Conservation (phyloP, 306 rosid species). For the Sechiopsis laciniata region DNA sequence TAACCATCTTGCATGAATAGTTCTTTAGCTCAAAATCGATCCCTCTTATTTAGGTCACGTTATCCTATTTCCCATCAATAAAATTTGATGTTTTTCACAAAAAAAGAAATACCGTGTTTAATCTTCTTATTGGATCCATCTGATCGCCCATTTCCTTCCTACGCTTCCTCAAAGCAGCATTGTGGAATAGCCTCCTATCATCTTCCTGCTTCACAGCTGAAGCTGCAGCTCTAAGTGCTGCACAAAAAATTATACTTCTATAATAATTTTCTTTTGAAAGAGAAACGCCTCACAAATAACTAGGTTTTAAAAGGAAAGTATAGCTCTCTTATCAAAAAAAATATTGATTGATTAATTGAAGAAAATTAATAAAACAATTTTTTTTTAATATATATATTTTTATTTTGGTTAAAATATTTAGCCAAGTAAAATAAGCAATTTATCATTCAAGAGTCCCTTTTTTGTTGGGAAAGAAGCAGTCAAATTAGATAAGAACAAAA, state of each 20-base stretch:
- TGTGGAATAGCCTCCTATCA: conserved; percentile 83
- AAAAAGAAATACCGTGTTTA: conserved; percentile 23
- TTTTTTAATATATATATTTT: no score
- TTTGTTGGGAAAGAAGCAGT: neutral
- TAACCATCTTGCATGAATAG: neutral
- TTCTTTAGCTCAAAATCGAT: neutral
- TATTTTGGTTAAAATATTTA: neutral
- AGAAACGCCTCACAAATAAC: conserved; percentile 14
- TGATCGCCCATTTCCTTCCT: conserved; percentile 88
- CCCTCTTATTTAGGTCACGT: neutral
- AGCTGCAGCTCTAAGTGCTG: conserved; percentile 97
- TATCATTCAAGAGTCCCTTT: neutral
- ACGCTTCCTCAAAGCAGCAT: conserved; percentile 84
- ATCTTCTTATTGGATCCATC: conserved; percentile 67
- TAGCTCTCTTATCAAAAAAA: neutral
- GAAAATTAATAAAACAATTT: neutral
- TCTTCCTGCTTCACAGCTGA: conserved; percentile 87
- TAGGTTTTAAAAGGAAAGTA: neutral
- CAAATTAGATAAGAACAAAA: neutral
- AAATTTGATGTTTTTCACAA: neutral
- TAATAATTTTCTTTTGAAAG: conserved; percentile 9
- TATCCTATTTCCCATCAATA: neutral
- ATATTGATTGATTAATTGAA: neutral
- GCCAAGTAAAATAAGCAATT: neutral
- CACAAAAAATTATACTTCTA: conserved; percentile 28